Conservation (phyloP, 2,329 filamentous ascomycete genomes). For the Cercospora zeae-maydis region DNA sequence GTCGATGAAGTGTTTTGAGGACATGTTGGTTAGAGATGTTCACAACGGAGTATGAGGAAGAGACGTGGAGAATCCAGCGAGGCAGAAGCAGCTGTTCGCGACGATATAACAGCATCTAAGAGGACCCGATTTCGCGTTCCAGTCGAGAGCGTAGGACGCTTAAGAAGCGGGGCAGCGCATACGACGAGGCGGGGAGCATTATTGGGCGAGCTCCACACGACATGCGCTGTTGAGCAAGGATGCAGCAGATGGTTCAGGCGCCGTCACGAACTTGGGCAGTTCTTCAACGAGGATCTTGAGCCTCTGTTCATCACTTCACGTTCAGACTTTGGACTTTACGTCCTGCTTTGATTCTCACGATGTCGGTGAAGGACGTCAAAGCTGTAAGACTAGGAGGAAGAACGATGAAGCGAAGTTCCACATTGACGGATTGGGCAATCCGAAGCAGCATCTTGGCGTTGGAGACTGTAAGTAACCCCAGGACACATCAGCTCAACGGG, state of each 20-base stretch:
- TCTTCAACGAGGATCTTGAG: not conserved
- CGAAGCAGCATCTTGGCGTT: conserved; percentile 7
- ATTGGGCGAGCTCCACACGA: not conserved
- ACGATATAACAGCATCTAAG: not conserved
- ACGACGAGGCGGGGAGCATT: conserved; percentile 5
- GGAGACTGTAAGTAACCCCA: not conserved
- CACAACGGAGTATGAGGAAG: not conserved
- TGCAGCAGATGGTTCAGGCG: not conserved
- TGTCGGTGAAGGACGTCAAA: not conserved
- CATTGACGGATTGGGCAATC: not conserved
- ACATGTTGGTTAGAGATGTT: conserved; percentile 8
- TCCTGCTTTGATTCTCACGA: not conserved
- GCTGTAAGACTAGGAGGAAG: not conserved
- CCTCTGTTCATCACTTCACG: not conserved
- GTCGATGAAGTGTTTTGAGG: conserved; percentile 79
- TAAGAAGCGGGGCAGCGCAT: conserved; percentile 5
- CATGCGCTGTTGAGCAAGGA: not conserved
- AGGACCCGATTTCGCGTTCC: not conserved
- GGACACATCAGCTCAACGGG: not conserved
- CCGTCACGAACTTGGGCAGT: not conserved
- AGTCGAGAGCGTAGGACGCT: no score
- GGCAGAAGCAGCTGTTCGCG: not conserved
- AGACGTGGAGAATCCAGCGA: not conserved
- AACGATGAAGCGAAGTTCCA: conserved; percentile 3
- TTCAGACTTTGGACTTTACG: not conserved